Base-by-base conservation (phyloP, 2,329 filamentous ascomycete species). In the Cercospora sp. region DNA sequence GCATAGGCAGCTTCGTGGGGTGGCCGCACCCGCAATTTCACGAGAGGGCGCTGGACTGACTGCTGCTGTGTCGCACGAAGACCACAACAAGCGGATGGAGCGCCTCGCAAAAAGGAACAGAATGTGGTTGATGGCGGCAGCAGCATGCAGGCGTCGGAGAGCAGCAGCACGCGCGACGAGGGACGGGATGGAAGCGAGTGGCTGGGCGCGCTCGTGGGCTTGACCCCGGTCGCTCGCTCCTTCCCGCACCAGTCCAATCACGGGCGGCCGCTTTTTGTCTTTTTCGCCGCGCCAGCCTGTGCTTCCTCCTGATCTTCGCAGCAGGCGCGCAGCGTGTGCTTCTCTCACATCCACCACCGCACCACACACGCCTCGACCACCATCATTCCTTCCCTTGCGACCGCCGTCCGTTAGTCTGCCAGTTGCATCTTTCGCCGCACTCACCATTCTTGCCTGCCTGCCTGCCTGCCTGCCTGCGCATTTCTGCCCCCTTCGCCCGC, bases 341-440 rank as follows among this genome's bases (percentile, higher is more conserved):
- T 34, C 26, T 58, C 53, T 10, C 53, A n/a, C 53, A 58, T 34
- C 30, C 53, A 58, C 26, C 53, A 30, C 24, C 53, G 10, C 53
- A 21, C 18, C 49, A 37, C 24, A 57, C 53, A 57, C 53, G 13
- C 30, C 53, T 26, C 26, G 26, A 30, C 53, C 30, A 30, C 53
- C 53, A 58, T 32, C 53, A 32, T 58, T 58, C 53, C 53, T 58
- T 58, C 53, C 49, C 53, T 58, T 58, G 53, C 53, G 45, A 51
- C 45, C 45, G 53, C 53, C 53, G 53, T 58, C 26, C 49, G 49
- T 43, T 26, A 51, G 45, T 26, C 45, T 51, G 45, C 45, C 45
- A 12, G 45, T 26, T 51, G 45, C 45, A 26, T 51, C 45, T 51
- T 51, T 51, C 45, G 45, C 45, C 45, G 45, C 45, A n/a, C 37